Percentiles rank a stretch among this genome's conserved stretches.
phyloP scores from a whole-genome alignment of 1,284 basidiomycete genomes.

The Ganoderma multipileum region DNA sequence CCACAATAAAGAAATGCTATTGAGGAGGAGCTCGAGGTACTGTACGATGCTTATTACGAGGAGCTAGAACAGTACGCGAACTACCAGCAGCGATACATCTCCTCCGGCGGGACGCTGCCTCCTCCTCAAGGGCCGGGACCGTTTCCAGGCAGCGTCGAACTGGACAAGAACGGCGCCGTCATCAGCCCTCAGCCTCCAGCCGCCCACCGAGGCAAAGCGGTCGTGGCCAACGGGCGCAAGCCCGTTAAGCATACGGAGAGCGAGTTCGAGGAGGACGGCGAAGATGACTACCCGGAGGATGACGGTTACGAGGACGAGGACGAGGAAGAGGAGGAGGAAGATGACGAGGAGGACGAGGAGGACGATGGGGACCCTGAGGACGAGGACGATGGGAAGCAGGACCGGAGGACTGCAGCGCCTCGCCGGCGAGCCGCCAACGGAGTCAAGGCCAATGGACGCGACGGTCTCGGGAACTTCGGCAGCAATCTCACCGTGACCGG shows the following conservation, averaged over 20 bases:
- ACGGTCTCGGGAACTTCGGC: conserved; percentile 39
- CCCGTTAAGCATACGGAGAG: conserved; percentile 56
- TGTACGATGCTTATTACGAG: conserved; percentile 99
- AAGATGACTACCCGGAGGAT: conserved; percentile 48
- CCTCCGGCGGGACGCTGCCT: conserved; percentile 83
- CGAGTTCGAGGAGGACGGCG: conserved; percentile 62
- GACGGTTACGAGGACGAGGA: conserved; percentile 41
- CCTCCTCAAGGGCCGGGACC: conserved; percentile 96
- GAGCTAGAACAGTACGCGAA: conserved; percentile 99
- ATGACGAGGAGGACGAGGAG: conserved; percentile 43
- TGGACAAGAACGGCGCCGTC: conserved; percentile 90
- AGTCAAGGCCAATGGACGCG: conserved; percentile 34
- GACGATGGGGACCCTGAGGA: conserved; percentile 41
- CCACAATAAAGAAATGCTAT: conserved; percentile 79
- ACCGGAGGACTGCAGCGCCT: conserved; percentile 33
- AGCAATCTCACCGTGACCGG: conserved; percentile 44
- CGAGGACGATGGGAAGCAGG: conserved; percentile 38
- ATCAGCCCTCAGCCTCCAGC: conserved; percentile 63
- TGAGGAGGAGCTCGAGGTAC: conserved; percentile 98
- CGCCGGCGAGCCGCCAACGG: conserved; percentile 37
- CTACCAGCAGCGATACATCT: conserved; percentile 93
- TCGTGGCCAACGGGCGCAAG: conserved; percentile 57
- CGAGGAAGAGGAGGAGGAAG: conserved; percentile 43
- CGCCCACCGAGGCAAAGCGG: conserved; percentile 47
- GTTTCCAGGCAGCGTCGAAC: conserved; percentile 96